Percentiles rank a stretch among this genome's conserved stretches.
phyloP scores from a whole-genome alignment of 768 basidiomycete species.

The Tephrocybe rancida region DNA sequence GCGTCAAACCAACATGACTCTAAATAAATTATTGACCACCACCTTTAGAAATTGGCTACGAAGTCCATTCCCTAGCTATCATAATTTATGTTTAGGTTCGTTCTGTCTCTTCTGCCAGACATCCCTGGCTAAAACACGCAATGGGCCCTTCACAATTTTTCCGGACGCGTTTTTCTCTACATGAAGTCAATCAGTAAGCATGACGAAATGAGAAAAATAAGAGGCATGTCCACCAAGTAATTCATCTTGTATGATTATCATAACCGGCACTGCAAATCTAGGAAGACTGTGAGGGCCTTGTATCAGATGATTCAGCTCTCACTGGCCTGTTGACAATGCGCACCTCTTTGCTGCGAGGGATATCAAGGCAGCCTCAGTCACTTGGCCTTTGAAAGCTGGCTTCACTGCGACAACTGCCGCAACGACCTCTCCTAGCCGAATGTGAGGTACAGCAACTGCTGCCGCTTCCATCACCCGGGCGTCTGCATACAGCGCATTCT shows the following conservation, averaged over 20 bases:
- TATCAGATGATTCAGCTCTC: background rate
- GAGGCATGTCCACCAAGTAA: slow-evolving; percentile 32
- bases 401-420: slow-evolving; percentile 47
- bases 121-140: slow-evolving; percentile 38
- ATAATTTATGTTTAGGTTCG: no score
- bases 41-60: no score
- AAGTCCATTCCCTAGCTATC: no score
- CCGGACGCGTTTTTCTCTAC: slow-evolving; percentile 45
- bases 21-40: no score
- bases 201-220: background rate
- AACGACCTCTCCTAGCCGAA: slow-evolving; percentile 49
- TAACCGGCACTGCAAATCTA: slow-evolving; percentile 52
- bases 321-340: background rate
- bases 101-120: slow-evolving; percentile 41
- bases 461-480: no score
- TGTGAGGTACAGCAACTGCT: slow-evolving; percentile 52
- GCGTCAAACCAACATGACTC: no score
- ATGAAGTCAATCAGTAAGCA: no score
- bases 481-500: slow-evolving; percentile 54
- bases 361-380: slow-evolving; percentile 44
- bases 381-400: slow-evolving; percentile 34
- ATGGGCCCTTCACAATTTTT: no score
- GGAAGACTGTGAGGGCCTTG: no score
- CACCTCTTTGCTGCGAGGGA: slow-evolving; percentile 37
- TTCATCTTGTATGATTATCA: no score